phyloP scores from a whole-genome alignment of 345 rosid genomes.

The Cardiospermum halicacabum region DNA sequence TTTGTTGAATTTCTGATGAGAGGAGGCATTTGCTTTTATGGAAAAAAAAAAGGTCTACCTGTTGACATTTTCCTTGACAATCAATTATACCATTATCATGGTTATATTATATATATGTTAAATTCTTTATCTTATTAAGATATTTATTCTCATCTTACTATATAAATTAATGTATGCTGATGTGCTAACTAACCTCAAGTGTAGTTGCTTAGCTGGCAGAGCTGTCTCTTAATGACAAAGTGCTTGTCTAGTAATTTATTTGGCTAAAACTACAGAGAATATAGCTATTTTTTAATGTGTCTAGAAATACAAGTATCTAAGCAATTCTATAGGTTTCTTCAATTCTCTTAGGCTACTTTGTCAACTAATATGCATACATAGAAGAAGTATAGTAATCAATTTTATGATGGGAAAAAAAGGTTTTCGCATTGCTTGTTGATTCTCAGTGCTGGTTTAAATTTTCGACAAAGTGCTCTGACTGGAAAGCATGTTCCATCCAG shows the following conservation, averaged over 20 bases:
- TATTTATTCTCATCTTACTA: not conserved
- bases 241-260: conserved; percentile 39
- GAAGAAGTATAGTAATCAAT: conserved; percentile 35
- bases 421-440: conserved; percentile 24
- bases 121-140: not conserved
- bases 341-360: conserved; percentile 29
- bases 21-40: not conserved
- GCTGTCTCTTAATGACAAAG: conserved; percentile 23
- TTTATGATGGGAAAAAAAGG: conserved; percentile 26
- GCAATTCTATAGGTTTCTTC: conserved; percentile 39
- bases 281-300: conserved; percentile 35
- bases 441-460: conserved; percentile 24
- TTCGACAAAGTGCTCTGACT: conserved; percentile 23
- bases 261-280: conserved; percentile 39
- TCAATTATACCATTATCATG: not conserved
- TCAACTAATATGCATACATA: conserved; percentile 36
- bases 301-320: conserved; percentile 54
- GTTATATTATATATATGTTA: not conserved
- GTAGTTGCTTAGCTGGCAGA: conserved; percentile 17
- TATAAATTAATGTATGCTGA: conserved; percentile 9
- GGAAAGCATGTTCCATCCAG: conserved; percentile 23
- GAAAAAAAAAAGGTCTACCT: not conserved
- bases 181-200: conserved; percentile 23
- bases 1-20: not conserved
- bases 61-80: not conserved